Base-by-base conservation (phyloP, 2,329 filamentous ascomycete species). In the Didymella sp. region DNA sequence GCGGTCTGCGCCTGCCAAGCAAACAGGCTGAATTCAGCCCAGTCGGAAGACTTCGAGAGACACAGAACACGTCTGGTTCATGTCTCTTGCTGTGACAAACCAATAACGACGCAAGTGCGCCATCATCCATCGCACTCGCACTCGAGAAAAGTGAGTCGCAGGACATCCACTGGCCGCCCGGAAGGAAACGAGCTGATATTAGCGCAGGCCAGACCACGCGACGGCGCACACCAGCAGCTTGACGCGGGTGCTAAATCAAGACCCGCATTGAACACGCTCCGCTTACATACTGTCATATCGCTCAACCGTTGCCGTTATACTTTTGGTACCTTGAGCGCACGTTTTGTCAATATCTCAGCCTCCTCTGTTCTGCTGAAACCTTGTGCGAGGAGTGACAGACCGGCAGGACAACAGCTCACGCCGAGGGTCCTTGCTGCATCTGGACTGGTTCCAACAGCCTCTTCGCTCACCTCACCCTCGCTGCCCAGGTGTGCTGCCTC, bases 401-500 rank as follows among this genome's bases (percentile, higher is more conserved):
- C 38, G 38, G 31, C 43, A 45, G 54, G 54, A 57, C 54, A 52
- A 44, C 54, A 52, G 54, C 54, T 57, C 48, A 57, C 54, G 54
- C 48, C 54, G 54, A 51, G 47, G 31, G 64, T 37, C 58, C 65
- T 68, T 63, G 60, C 67, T 54, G 55, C 56, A 63, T 48, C 63
- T 66, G 60, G 64, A 47, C 43, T 59, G 53, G 58, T 52, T 56
- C 56, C 51, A 41, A 54, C 38, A 59, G 58, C 58, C 56, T 56
- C 56, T 50, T 49, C 54, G 54, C 57, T 54, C 51, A 54, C 61
- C 66, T 64, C 67, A 66, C 66, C 54, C 60, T 66, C 62, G 60
- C 60, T 57, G 54, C 49, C 44, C 54, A 44, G 54, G 54, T 44
- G 54, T 65, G 64, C 67, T 67, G 66, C 67, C 64, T 69, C 60